These are phyloP conservation scores for Posidonia australis DNA, from an alignment of 106 monocot genomes.

Conservation along the genomic window DNA sequence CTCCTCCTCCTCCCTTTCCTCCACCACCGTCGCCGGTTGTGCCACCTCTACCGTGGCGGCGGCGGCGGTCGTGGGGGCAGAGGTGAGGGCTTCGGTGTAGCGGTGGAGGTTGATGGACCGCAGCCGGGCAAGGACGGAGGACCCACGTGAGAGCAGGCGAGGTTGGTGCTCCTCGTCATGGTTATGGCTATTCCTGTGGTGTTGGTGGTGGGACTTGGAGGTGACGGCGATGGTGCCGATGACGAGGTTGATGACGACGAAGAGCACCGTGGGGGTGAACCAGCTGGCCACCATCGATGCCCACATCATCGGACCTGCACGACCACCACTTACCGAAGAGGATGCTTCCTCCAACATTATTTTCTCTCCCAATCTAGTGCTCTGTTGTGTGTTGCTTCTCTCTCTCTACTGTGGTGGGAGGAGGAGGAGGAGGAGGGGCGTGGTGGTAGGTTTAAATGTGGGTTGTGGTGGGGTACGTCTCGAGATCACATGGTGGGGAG, in stretches of 20 bases:
- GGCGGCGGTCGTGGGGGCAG: neutral
- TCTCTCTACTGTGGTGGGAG: no score
- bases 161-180: neutral
- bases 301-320: no score
- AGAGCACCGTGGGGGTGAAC: conserved; percentile 71
- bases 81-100: conserved; percentile 1
- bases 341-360: no score
- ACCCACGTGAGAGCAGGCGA: conserved; percentile 16
- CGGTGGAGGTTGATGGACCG: conserved; percentile 45
- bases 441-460: no score
- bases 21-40: neutral
- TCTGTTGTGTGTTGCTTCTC: no score
- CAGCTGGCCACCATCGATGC: conserved; percentile 30
- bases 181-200: neutral
- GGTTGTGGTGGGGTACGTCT: no score
- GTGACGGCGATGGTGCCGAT: conserved; percentile 77
- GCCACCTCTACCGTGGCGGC: neutral
- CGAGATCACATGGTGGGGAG: no score
- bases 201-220: conserved; percentile 17
- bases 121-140: conserved; percentile 44
- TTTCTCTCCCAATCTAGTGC: no score
- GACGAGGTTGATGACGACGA: conserved; percentile 76
- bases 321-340: no score
- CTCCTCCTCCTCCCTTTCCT: neutral
- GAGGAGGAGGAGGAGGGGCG: no score